Conservation (phyloP, 371 early-diverging fungal genomes). For the Haplosporangium sp. region DNA sequence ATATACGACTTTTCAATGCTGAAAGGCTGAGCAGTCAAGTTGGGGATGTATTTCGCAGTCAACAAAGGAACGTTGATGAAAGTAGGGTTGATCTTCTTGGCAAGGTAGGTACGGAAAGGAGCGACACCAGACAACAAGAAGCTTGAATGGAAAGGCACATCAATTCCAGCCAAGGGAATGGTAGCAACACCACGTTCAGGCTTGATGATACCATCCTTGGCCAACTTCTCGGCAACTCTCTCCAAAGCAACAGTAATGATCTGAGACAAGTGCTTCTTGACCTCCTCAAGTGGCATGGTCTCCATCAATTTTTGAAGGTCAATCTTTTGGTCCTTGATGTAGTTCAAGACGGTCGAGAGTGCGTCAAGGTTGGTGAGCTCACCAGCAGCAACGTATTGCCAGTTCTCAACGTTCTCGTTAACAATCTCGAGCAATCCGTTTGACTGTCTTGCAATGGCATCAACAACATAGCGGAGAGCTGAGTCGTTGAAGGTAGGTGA, state of each 20-base stretch:
- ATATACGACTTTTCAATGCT: slow-evolving; percentile 84
- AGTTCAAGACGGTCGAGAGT: slow-evolving; percentile 86
- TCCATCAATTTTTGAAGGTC: slow-evolving; percentile 89
- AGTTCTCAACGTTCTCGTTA: slow-evolving; percentile 96
- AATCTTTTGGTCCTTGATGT: slow-evolving; percentile 79
- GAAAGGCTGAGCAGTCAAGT: slow-evolving; percentile 95
- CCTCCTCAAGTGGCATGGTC: slow-evolving; percentile 88
- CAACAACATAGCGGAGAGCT: slow-evolving; percentile 85
- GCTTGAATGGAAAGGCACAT: slow-evolving; percentile 97
- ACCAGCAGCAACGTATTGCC: slow-evolving; percentile 97
- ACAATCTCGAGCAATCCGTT: slow-evolving; percentile 92
- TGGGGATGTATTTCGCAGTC: slow-evolving; percentile 91
- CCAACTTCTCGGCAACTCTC: slow-evolving; percentile 76
- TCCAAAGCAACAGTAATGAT: slow-evolving; percentile 84
- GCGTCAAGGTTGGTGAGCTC: slow-evolving; percentile 84
- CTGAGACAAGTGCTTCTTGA: slow-evolving; percentile 83
- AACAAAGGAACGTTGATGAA: slow-evolving; percentile 85
- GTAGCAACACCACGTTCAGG: slow-evolving; percentile 94
- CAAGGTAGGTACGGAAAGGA: slow-evolving; percentile 92
- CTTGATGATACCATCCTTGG: slow-evolving; percentile 66
- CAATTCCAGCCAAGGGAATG: slow-evolving; percentile 93
- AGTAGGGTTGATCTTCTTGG: slow-evolving; percentile 83
- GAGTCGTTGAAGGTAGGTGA: slow-evolving; percentile 87
- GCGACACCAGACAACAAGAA: slow-evolving; percentile 92
- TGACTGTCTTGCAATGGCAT: slow-evolving; percentile 83